These are phyloP conservation scores for Schizochytrium sp. DNA, from an alignment of 108 stramenopile genomes.

Conservation along the genomic window DNA sequence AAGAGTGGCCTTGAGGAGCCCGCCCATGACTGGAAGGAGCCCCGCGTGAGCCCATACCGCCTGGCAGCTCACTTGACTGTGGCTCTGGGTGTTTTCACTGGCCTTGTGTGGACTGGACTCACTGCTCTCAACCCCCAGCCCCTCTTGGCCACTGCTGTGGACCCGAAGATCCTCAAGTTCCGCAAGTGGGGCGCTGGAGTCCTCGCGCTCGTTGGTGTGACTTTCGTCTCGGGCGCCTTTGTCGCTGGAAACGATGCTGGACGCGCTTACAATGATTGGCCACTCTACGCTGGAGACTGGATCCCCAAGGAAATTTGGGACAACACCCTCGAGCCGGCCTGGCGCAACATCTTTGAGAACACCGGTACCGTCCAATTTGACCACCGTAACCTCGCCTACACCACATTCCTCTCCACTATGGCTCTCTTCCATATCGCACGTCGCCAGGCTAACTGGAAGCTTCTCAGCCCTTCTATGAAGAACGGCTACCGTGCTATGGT, in stretches of 20 bases:
- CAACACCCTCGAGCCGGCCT: conserved; percentile 76
- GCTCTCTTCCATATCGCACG: conserved; percentile 74
- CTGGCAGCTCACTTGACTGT: conserved; percentile 94
- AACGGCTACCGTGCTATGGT: conserved; percentile 86
- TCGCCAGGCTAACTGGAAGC: conserved; percentile 60
- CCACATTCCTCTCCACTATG: conserved; percentile 81
- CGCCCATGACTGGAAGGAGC: conserved; percentile 86
- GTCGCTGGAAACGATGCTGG: conserved; percentile 97
- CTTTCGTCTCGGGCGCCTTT: conserved; percentile 91
- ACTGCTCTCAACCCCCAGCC: conserved; percentile 77
- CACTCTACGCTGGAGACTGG: conserved; percentile 89
- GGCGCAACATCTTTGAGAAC: conserved; percentile 91
- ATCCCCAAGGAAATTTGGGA: conserved; percentile 82
- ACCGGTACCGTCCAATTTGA: conserved; percentile 98
- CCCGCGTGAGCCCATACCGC: conserved; percentile 94
- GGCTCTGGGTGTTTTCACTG: conserved; percentile 83
- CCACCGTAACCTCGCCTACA: conserved; percentile 90
- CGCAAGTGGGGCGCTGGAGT: conserved; percentile 44
- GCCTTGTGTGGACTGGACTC: conserved; percentile 91
- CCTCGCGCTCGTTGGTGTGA: conserved; percentile 71
- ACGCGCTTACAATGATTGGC: conserved; percentile 95
- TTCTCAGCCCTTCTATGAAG: conserved; percentile 64
- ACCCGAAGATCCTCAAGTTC: conserved; percentile 17
- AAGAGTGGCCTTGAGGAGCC: conserved; percentile 94
- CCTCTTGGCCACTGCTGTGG: background rate